Conservation (phyloP, 1,284 basidiomycete species). For the Marasmius tenuissimus region DNA sequence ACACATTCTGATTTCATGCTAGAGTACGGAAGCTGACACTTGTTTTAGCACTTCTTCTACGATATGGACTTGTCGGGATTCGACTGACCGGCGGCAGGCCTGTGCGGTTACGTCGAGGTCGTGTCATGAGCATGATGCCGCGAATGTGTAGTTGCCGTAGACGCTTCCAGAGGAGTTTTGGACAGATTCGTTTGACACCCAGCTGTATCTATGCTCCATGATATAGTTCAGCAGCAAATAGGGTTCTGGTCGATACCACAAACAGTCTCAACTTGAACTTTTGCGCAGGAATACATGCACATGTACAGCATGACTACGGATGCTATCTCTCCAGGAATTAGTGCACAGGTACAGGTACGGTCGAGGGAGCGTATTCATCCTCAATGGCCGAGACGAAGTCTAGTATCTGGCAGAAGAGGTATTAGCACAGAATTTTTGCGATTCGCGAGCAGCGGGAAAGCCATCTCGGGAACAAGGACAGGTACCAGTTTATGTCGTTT, state of each 20-base stretch:
- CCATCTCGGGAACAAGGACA: constrained; percentile 11
- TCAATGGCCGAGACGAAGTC: constrained; percentile 52
- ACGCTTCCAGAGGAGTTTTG: too few relatives aligned
- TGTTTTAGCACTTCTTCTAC: constrained; percentile 45
- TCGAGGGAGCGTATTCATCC: constrained; percentile 37
- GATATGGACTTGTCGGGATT: constrained; percentile 66
- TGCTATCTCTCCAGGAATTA: not conserved
- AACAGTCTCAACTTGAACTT: too few relatives aligned
- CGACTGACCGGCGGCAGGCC: constrained; percentile 32
- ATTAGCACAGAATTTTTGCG: constrained; percentile 6
- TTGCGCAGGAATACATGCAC: too few relatives aligned
- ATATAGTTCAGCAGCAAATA: too few relatives aligned
- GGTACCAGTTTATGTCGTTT: constrained; percentile 73
- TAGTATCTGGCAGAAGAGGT: constrained; percentile 42
- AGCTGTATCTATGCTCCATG: too few relatives aligned
- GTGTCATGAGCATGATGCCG: not conserved
- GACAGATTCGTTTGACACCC: too few relatives aligned
- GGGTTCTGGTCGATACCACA: too few relatives aligned
- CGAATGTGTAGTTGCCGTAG: not conserved
- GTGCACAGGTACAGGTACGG: not conserved
- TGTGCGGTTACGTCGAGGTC: not conserved
- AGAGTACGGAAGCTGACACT: not conserved
- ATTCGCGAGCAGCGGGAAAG: constrained; percentile 1
- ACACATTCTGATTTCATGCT: constrained; percentile 5
- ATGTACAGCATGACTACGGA: not conserved